These are phyloP conservation scores for Trypanosoma brucei DNA, from an alignment of 208 protist genomes.

Conservation along the genomic window DNA sequence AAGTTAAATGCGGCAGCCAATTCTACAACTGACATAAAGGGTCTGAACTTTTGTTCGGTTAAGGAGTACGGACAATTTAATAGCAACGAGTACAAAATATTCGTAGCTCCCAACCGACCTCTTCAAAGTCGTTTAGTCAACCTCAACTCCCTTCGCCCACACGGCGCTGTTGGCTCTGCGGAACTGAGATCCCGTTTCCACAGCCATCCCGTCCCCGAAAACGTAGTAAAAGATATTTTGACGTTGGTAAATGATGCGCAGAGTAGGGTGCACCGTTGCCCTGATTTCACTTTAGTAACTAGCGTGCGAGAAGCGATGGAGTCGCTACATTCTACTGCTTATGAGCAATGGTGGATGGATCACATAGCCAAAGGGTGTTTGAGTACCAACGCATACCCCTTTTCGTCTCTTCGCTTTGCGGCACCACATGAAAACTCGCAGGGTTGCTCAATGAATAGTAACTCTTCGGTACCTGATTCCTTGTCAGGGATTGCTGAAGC, in stretches of 20 bases:
- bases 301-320: not conserved
- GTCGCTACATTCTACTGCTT: slow-evolving; percentile 5
- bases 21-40: not conserved
- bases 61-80: not conserved
- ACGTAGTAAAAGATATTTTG: slow-evolving; percentile 15
- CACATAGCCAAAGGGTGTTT: slow-evolving; percentile 6
- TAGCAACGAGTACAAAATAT: not conserved
- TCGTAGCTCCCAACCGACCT: slow-evolving; percentile 4
- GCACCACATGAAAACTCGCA: not conserved
- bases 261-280: slow-evolving; percentile 8
- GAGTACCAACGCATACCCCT: slow-evolving; percentile 15
- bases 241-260: slow-evolving; percentile 17
- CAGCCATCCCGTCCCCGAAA: not conserved
- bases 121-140: slow-evolving; percentile 21
- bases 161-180: slow-evolving; percentile 8
- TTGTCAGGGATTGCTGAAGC: slow-evolving; percentile 6
- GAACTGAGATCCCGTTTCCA: not conserved
- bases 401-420: slow-evolving; percentile 16
- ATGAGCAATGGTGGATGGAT: slow-evolving; percentile 15
- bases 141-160: slow-evolving; percentile 15
- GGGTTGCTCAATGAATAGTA: not conserved
- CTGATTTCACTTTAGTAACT: slow-evolving; percentile 4
- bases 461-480: not conserved
- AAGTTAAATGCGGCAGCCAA: not conserved
- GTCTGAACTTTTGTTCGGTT: not conserved